Evolutionary conservation across 2,329 filamentous ascomycete species (phyloP).

Genomic region (Aphanoascus verrucosus): DNA sequence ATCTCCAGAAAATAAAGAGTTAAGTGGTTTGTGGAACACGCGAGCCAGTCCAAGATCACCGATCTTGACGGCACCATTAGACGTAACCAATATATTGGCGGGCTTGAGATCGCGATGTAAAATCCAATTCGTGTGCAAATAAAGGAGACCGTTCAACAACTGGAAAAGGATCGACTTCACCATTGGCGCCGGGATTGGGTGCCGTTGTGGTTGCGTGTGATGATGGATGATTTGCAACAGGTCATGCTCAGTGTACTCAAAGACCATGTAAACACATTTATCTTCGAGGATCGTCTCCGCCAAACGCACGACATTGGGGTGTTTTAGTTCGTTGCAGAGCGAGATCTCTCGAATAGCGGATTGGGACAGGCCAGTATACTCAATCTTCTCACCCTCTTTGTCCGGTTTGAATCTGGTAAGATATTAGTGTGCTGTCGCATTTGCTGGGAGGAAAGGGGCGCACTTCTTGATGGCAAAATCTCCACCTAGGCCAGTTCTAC

Average conservation of each 20-base stretch:
- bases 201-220: conserved; percentile 78
- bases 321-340: conserved; percentile 79
- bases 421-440: neutral
- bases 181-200: conserved; percentile 76
- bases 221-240: conserved; percentile 96
- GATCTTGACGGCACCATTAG: conserved; percentile 79
- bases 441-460: neutral
- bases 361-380: conserved; percentile 96
- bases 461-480: conserved; percentile 98
- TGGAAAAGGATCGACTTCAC: conserved; percentile 95
- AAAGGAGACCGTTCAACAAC: conserved; percentile 85
- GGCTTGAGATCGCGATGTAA: conserved; percentile 94
- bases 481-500: conserved; percentile 59
- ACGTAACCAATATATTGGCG: conserved; percentile 98
- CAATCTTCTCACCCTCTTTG: conserved; percentile 88
- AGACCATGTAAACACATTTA: conserved; percentile 99
- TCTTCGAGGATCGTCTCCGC: conserved; percentile 95
- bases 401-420: conserved; percentile 70
- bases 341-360: conserved; percentile 97
- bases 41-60: conserved; percentile 87
- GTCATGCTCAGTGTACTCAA: conserved; percentile 97
- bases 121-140: conserved; percentile 94
- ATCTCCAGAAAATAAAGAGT: conserved; percentile 83
- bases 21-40: conserved; percentile 85
- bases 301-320: conserved; percentile 80